phyloP scores from a whole-genome alignment of 169 alveolate species.

The Perkinsus chesapeaki region DNA sequence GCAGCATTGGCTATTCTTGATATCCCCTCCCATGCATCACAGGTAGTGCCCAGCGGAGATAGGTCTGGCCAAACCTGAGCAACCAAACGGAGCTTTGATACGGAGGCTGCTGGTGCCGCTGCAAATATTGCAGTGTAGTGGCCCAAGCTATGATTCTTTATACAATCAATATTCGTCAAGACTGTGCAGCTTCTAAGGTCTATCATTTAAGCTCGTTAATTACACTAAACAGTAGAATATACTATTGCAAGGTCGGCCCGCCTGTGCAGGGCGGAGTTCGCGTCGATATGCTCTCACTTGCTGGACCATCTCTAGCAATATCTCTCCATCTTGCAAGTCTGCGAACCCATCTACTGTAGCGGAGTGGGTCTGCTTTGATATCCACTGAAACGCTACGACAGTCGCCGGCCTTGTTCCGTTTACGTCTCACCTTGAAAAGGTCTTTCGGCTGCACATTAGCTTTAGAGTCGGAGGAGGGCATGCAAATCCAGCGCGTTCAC shows the following conservation, averaged over 20 bases:
- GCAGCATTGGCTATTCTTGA: not conserved
- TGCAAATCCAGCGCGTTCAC: not conserved
- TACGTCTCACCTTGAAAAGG: not conserved
- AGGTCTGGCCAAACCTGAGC: not conserved
- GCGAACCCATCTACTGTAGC: not conserved
- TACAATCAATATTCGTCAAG: no score
- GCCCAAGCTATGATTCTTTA: no score
- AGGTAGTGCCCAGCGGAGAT: not conserved
- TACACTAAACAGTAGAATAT: no score
- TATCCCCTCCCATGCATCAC: not conserved
- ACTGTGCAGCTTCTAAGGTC: no score
- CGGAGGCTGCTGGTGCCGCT: no score
- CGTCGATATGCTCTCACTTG: not conserved
- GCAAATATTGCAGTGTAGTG: no score
- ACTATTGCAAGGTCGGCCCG: no score
- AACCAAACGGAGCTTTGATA: no score
- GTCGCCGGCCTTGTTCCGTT: not conserved
- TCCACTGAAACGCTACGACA: not conserved
- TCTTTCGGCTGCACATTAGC: not conserved
- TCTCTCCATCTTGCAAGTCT: not conserved
- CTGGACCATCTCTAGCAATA: not conserved
- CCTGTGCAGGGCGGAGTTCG: not conserved
- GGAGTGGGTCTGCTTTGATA: not conserved
- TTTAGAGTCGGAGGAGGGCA: not conserved
- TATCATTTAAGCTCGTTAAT: no score